Conservation (phyloP, 2,329 filamentous ascomycete species). For the Parasarocladium wereldwijsianum region DNA sequence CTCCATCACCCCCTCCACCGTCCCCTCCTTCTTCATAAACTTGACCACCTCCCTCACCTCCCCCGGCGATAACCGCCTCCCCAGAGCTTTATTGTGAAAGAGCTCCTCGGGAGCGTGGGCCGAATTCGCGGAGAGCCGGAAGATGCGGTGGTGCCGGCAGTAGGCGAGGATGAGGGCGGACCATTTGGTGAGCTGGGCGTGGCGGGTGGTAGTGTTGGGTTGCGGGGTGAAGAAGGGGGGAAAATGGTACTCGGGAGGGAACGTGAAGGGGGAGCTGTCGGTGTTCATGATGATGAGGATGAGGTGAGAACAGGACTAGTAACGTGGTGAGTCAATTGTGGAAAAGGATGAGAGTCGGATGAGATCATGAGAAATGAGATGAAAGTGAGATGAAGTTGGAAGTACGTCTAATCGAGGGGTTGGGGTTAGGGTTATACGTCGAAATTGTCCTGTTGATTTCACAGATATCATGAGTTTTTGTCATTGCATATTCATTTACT, state of each 20-base stretch:
- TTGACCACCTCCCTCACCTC: conserved; percentile 45
- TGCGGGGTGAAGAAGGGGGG: conserved; percentile 79
- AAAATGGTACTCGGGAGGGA: conserved; percentile 56
- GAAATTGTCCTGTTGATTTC: too few species aligned
- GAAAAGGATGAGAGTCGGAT: too few species aligned
- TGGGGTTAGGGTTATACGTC: too few species aligned
- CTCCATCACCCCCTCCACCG: conserved; percentile 34
- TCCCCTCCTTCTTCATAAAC: conserved; percentile 41
- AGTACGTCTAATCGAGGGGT: too few species aligned
- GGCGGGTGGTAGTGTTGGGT: conserved; percentile 56
- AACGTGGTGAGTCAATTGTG: too few species aligned
- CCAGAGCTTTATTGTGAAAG: conserved; percentile 42
- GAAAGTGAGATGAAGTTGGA: too few species aligned
- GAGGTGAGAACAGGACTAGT: not conserved
- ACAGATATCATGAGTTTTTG: too few species aligned
- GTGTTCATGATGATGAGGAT: conserved; percentile 3
- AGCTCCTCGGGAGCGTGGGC: conserved; percentile 33
- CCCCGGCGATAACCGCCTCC: conserved; percentile 31
- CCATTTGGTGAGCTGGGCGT: conserved; percentile 74
- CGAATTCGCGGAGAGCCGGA: conserved; percentile 52
- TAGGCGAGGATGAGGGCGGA: conserved; percentile 71
- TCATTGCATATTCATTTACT: too few species aligned
- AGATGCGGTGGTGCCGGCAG: conserved; percentile 64
- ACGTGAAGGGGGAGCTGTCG: conserved; percentile 26
- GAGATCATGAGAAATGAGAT: too few species aligned